Conservation (phyloP, 106 monocot species). For the Amphibolis antarctica region DNA sequence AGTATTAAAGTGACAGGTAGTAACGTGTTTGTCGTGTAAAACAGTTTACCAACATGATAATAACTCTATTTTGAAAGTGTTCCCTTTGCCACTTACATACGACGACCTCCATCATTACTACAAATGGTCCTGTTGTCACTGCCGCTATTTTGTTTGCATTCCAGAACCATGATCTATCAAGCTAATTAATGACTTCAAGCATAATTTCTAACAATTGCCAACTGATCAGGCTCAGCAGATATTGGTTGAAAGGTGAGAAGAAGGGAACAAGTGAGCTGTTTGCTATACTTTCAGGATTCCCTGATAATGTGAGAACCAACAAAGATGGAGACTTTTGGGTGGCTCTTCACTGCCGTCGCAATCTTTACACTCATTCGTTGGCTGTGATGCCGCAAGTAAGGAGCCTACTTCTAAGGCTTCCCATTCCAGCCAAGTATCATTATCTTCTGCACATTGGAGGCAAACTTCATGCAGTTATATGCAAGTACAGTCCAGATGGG, state of each 20-base stretch:
- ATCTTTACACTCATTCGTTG: constrained; percentile 20
- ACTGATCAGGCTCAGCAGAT: constrained; percentile 46
- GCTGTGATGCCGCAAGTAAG: constrained; percentile 27
- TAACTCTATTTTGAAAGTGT: too few relatives aligned
- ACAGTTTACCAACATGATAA: too few relatives aligned
- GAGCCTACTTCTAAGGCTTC: constrained; percentile 56
- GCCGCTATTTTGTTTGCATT: too few relatives aligned
- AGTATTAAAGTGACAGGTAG: too few relatives aligned
- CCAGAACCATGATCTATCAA: too few relatives aligned
- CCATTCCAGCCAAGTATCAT: constrained; percentile 53
- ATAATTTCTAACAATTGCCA: too few relatives aligned
- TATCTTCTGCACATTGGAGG: constrained; percentile 63
- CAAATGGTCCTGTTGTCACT: too few relatives aligned
- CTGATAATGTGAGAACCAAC: constrained; percentile 86
- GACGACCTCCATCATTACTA: too few relatives aligned
- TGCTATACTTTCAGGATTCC: constrained; percentile 69
- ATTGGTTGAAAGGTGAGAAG: constrained; percentile 93
- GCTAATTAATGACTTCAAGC: too few relatives aligned
- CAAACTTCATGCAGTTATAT: constrained; percentile 43
- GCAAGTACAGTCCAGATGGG: constrained; percentile 62
- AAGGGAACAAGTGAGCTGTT: constrained; percentile 53
- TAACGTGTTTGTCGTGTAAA: too few relatives aligned
- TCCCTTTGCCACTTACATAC: too few relatives aligned
- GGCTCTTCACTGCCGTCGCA: constrained; percentile 63
- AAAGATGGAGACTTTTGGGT: constrained; percentile 97